Evolutionary conservation across 2,329 filamentous ascomycete species (phyloP).

Genomic region (Xylariaceae sp.): DNA sequence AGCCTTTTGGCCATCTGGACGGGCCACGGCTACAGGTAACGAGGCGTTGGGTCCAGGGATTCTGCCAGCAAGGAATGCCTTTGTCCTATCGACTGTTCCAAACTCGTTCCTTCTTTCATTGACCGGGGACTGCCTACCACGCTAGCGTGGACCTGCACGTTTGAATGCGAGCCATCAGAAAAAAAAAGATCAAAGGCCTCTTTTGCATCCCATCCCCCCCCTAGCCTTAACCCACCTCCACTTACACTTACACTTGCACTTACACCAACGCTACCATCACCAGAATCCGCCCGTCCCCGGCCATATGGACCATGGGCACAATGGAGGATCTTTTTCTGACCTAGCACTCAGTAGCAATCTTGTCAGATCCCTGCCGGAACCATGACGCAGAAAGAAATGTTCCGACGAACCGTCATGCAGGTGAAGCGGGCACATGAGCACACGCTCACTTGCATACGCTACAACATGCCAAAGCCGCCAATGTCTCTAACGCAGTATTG

Average conservation of each 20-base stretch:
- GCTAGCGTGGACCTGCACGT: constrained; percentile 16
- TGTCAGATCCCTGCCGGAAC: constrained; percentile 34
- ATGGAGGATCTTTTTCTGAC: constrained; percentile 31
- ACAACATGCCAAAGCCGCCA: constrained; percentile 33
- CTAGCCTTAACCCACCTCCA: constrained; percentile 25
- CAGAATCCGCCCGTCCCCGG: constrained; percentile 29
- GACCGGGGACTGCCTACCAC: constrained; percentile 16
- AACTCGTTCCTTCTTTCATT: constrained; percentile 33
- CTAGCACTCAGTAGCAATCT: constrained; percentile 19
- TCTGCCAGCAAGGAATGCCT: constrained; percentile 25
- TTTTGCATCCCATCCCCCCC: constrained; percentile 20
- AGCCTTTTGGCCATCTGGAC: constrained; percentile 15
- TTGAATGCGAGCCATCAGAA: constrained; percentile 28
- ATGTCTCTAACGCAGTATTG: constrained; percentile 33
- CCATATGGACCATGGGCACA: constrained; percentile 28
- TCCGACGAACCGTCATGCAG: constrained; percentile 33
- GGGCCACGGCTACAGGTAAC: constrained; percentile 24
- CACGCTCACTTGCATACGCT: constrained; percentile 31
- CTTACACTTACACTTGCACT: no score
- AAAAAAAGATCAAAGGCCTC: constrained; percentile 24
- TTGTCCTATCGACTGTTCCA: constrained; percentile 31
- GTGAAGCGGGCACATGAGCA: constrained; percentile 32
- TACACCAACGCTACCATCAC: constrained; percentile 31
- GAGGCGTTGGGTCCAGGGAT: constrained; percentile 20
- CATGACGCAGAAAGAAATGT: constrained; percentile 35